These are phyloP conservation scores for Puccinia polysora DNA, from an alignment of 1,284 basidiomycete species.

Conservation along the genomic window DNA sequence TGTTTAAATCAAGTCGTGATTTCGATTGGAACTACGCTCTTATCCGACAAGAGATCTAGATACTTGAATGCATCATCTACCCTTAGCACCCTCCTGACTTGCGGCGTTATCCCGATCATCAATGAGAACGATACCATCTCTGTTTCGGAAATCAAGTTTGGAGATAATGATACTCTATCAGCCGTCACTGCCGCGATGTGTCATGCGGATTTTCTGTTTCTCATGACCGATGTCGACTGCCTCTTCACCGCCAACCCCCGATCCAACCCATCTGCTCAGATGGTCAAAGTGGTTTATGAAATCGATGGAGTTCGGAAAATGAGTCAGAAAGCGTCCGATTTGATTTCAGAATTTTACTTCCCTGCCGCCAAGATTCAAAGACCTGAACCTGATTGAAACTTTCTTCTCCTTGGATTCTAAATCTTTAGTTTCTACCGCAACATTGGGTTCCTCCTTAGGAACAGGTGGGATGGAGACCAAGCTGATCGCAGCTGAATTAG, in stretches of 20 bases:
- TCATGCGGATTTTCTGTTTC: constrained; percentile 92
- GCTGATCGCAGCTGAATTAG: constrained; percentile 94
- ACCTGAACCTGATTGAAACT: neutral
- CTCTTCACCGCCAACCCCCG: constrained; percentile 93
- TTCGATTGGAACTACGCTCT: constrained; percentile 14
- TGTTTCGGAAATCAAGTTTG: constrained; percentile 85
- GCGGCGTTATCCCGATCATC: constrained; percentile 89
- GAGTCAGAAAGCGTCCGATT: constrained; percentile 58
- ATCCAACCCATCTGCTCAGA: constrained; percentile 74
- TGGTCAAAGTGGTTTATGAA: constrained; percentile 76
- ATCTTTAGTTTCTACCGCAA: constrained; percentile 74
- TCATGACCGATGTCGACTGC: constrained; percentile 94
- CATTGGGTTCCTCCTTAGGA: constrained; percentile 83
- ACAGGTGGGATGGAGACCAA: constrained; percentile 99
- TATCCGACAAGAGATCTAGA: constrained; percentile 67
- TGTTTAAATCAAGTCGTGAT: constrained; percentile 1
- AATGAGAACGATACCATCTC: constrained; percentile 90
- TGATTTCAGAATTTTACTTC: neutral
- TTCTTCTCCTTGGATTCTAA: neutral
- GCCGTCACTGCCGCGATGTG: constrained; percentile 96
- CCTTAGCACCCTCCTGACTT: constrained; percentile 74
- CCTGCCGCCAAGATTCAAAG: neutral
- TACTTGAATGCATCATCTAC: constrained; percentile 94
- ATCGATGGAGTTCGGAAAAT: constrained; percentile 73
- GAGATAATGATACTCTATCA: constrained; percentile 96